phyloP scores from a whole-genome alignment of 192 early-diverging fungal species.

The Coemansia sp. region DNA sequence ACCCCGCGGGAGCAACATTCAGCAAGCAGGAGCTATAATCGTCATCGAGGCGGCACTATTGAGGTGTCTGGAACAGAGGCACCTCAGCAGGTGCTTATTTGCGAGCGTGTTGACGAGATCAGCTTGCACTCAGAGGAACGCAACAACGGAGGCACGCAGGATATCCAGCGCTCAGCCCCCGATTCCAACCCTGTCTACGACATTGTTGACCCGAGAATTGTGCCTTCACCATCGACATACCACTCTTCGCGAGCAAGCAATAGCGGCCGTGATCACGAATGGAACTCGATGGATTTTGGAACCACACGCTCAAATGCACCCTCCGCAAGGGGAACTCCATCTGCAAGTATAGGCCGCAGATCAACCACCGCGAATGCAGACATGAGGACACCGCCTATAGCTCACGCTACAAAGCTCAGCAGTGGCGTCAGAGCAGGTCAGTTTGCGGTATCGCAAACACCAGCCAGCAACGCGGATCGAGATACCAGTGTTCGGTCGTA shows the following conservation, averaged over 20 bases:
- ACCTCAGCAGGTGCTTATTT: not conserved
- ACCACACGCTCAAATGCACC: not conserved
- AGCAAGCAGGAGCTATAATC: not conserved
- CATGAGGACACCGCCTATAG: not conserved
- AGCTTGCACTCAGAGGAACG: conserved; percentile 17
- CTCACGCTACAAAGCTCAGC: not conserved
- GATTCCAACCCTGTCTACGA: conserved; percentile 7
- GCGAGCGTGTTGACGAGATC: conserved; percentile 16
- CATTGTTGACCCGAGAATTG: conserved; percentile 14
- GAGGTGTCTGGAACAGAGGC: not conserved
- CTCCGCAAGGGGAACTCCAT: not conserved
- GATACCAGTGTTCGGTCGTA: conserved; percentile 19
- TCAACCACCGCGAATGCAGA: conserved; percentile 1
- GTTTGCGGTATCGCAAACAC: not conserved
- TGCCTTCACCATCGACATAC: conserved; percentile 36
- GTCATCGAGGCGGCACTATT: not conserved
- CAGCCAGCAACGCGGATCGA: not conserved
- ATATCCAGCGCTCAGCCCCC: not conserved
- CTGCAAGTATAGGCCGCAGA: not conserved
- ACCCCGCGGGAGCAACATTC: conserved; percentile 4
- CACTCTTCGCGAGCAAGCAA: conserved; percentile 32
- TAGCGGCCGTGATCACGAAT: conserved; percentile 2
- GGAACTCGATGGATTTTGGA: not conserved
- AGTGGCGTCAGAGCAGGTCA: not conserved
- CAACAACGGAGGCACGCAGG: not conserved